phyloP scores from a whole-genome alignment of 306 rosid genomes.

The Elaeagnus macrophylla region DNA sequence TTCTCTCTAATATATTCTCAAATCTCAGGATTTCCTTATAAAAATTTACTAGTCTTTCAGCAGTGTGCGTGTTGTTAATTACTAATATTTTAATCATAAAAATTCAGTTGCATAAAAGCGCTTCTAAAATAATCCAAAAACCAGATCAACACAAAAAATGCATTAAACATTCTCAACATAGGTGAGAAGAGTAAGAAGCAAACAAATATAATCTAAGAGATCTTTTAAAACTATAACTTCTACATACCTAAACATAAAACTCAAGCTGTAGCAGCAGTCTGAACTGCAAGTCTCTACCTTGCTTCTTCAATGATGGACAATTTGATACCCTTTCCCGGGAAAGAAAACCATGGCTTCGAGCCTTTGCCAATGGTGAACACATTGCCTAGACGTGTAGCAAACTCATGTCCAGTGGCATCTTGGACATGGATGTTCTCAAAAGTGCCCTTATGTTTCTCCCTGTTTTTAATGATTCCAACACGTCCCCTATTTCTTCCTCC shows the following conservation, averaged over 20 bases:
- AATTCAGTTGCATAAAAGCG: background rate
- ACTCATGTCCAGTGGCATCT: constrained; percentile 76
- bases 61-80: background rate
- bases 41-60: too few species aligned
- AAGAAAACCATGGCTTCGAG: constrained; percentile 66
- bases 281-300: constrained; percentile 57
- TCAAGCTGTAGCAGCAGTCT: constrained; percentile 38
- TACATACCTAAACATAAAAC: constrained; percentile 1
- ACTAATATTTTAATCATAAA: background rate
- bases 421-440: constrained; percentile 75
- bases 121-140: constrained; percentile 8
- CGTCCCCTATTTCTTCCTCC: constrained; percentile 86
- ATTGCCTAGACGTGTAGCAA: constrained; percentile 65
- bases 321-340: constrained; percentile 93
- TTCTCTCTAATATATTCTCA: too few species aligned
- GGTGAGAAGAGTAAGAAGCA: constrained; percentile 11
- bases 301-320: constrained; percentile 74
- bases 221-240: constrained; percentile 14
- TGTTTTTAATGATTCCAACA: constrained; percentile 74
- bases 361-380: constrained; percentile 83
- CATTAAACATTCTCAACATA: constrained; percentile 7
- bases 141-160: constrained; percentile 3
- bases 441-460: constrained; percentile 81
- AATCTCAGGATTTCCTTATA: too few species aligned
- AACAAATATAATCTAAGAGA: constrained; percentile 13